phyloP scores from a whole-genome alignment of 2,329 filamentous ascomycete species.

The Leptodontidium sp. region DNA sequence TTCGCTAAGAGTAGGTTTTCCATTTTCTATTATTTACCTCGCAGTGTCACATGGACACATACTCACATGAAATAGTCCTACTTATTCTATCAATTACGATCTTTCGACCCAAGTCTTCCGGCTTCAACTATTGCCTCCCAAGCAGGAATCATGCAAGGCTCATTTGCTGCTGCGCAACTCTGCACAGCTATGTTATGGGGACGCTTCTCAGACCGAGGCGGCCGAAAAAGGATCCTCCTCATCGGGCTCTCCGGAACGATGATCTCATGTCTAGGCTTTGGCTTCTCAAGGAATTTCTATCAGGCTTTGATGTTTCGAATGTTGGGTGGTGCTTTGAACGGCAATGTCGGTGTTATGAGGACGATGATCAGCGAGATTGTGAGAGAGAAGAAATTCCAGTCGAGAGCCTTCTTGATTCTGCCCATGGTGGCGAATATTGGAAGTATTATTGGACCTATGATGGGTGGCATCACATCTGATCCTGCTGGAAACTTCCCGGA shows the following conservation, averaged over 20 bases:
- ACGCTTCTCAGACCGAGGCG: slow-evolving; percentile 65
- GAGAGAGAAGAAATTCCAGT: slow-evolving; percentile 69
- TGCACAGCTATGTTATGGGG: slow-evolving; percentile 76
- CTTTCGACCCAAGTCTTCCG: slow-evolving; percentile 55
- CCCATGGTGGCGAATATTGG: slow-evolving; percentile 74
- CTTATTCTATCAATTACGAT: slow-evolving; percentile 77
- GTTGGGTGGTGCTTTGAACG: slow-evolving; percentile 72
- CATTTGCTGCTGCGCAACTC: slow-evolving; percentile 73
- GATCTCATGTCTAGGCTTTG: slow-evolving; percentile 72
- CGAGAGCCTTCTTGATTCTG: slow-evolving; percentile 54
- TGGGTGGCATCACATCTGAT: slow-evolving; percentile 55
- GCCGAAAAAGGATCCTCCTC: slow-evolving; percentile 65
- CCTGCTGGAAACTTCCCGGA: slow-evolving; percentile 51
- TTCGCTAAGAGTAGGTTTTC: slow-evolving; percentile 50
- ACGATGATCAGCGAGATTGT: slow-evolving; percentile 79
- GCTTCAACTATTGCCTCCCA: slow-evolving; percentile 66
- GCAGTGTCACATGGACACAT: too few relatives aligned
- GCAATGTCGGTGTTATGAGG: slow-evolving; percentile 77
- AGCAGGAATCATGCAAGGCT: slow-evolving; percentile 72
- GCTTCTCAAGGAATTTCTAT: slow-evolving; percentile 68
- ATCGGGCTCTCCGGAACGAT: slow-evolving; percentile 70
- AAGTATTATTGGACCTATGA: slow-evolving; percentile 52
- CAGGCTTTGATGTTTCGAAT: slow-evolving; percentile 66
- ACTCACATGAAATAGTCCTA: slow-evolving; percentile 55
- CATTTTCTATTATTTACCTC: too few relatives aligned